Conservation (phyloP, 495 filamentous ascomycete genomes). For the Hypoxylon cercidicola region DNA sequence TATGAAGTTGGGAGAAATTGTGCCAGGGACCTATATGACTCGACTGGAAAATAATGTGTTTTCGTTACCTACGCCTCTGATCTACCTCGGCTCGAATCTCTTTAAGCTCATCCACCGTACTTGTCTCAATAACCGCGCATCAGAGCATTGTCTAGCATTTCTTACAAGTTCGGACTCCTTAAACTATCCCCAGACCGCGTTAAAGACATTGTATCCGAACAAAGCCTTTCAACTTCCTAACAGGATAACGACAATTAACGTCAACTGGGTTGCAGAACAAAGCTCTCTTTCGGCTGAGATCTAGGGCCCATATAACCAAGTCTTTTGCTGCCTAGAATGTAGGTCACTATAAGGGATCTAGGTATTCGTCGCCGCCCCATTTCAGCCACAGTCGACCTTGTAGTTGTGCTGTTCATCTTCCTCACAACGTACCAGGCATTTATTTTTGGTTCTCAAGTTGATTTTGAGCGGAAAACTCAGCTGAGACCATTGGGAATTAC, state of each 20-base stretch:
- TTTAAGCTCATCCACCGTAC: too few species aligned
- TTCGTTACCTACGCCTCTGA: too few species aligned
- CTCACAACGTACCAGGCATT: neutral
- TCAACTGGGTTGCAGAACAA: neutral
- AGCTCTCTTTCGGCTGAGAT: neutral
- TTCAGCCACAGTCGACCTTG: neutral
- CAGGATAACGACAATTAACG: neutral
- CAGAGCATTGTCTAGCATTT: too few species aligned
- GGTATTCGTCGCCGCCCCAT: neutral
- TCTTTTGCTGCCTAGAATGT: neutral
- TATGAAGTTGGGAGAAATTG: too few species aligned
- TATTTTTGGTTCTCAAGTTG: neutral
- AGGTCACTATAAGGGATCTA: neutral
- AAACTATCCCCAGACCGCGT: neutral
- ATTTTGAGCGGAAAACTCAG: neutral
- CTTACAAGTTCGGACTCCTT: too few species aligned
- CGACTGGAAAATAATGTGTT: too few species aligned
- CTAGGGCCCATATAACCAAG: neutral
- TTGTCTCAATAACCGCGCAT: too few species aligned
- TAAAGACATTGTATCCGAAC: slow-evolving; percentile 20
- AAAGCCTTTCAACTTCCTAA: neutral
- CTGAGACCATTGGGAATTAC: neutral
- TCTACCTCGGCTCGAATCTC: too few species aligned
- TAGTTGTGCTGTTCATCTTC: neutral
- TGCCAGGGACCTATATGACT: too few species aligned